These are phyloP conservation scores for Calonectria ilicicola DNA, from an alignment of 2,329 filamentous ascomycete genomes.

Conservation along the genomic window DNA sequence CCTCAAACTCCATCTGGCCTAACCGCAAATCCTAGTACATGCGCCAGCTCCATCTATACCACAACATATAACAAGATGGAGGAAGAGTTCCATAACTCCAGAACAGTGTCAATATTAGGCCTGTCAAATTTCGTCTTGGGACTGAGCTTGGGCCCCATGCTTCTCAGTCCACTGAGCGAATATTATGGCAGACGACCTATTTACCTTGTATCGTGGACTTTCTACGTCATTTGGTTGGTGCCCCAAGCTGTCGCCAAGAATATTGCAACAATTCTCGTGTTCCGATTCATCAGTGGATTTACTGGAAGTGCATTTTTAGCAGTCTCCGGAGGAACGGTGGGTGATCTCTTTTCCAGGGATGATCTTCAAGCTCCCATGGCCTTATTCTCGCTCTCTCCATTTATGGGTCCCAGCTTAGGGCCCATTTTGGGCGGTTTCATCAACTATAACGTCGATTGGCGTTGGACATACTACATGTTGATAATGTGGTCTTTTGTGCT, in stretches of 20 bases:
- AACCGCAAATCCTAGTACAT: background rate
- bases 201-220: conserved; percentile 79
- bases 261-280: conserved; percentile 82
- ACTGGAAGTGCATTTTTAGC: conserved; percentile 76
- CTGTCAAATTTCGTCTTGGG: conserved; percentile 87
- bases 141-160: conserved; percentile 70
- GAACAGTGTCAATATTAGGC: conserved; percentile 77
- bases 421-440: conserved; percentile 82
- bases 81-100: background rate
- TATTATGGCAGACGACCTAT: conserved; percentile 88
- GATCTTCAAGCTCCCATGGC: conserved; percentile 86
- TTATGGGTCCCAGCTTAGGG: conserved; percentile 70
- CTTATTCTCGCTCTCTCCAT: conserved; percentile 76
- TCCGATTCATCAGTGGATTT: conserved; percentile 83
- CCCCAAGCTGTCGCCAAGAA: conserved; percentile 85
- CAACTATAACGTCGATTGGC: conserved; percentile 79
- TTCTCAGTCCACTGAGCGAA: conserved; percentile 74
- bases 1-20: background rate
- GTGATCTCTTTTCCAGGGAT: conserved; percentile 78
- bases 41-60: background rate
- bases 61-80: background rate
- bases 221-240: conserved; percentile 84
- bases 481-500: conserved; percentile 82
- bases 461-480: conserved; percentile 87
- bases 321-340: conserved; percentile 87